Evolutionary conservation across 2,329 filamentous ascomycete genomes (phyloP), one percentile per base, ranked within the genome.

Genomic region (Corynespora cassiicola): DNA sequence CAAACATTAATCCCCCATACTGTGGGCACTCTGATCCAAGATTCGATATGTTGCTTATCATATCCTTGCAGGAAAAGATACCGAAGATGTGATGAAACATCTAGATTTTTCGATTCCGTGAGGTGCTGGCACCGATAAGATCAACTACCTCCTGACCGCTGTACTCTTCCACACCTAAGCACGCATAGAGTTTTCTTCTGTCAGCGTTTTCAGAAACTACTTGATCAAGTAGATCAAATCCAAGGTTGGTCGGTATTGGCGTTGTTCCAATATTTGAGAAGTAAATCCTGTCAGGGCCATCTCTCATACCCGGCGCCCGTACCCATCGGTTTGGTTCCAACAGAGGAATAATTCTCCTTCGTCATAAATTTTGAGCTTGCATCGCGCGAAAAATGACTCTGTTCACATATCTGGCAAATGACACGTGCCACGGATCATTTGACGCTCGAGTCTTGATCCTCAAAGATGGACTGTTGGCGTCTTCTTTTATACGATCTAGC

Each of bases 51-150:
- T n/a, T n/a, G n/a, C n/a, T n/a, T n/a, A n/a, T n/a, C n/a, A n/a
- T n/a, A n/a, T n/a, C n/a, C n/a, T n/a, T n/a, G n/a, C n/a, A n/a
- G 17, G 24, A 45, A 57, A 4, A 55, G 27, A 21, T 54, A 57
- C 12, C 18, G 31, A 17, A 45, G 31, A 12, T 52, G 40, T 9
- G 32, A 26, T 8, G 14, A 18, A 18, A n/a, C 24, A 7, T 34
- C 14, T 14, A 12, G 12, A 7, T 20, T 12, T 9, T 10, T 4
- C 10, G 4, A 18, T 32, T 23, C n/a, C 14, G 17, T 39, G 39
- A 10, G 17, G n/a, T 19, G 18, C 11, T 34, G 39, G 24, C 21
- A 53, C 55, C 14, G 36, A 39, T 1, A 19, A 16, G 10, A 55
- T n/a, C n/a, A 1, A 53, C 47, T 7, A 24, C 30, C 14, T 39